Conservation (phyloP, 169 alveolate species). For the Plasmodium vivax region DNA sequence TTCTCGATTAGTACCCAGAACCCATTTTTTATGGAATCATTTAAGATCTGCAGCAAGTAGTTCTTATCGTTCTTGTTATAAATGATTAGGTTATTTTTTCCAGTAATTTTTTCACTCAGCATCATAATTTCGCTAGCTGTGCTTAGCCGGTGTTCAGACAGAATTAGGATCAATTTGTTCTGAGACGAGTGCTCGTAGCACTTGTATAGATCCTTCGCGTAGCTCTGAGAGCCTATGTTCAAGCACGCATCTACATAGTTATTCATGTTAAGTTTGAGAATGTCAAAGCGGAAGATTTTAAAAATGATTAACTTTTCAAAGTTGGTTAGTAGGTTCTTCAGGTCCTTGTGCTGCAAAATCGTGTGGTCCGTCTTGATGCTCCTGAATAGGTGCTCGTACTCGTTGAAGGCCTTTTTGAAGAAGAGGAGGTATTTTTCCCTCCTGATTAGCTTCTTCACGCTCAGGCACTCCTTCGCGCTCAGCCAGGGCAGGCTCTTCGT, state of each 20-base stretch:
- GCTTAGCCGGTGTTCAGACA: constrained; percentile 51
- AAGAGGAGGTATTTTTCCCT: constrained; percentile 42
- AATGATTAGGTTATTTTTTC: constrained; percentile 56
- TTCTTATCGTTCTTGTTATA: constrained; percentile 56
- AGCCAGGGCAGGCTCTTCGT: constrained; percentile 69
- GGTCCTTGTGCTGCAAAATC: constrained; percentile 54
- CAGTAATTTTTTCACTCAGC: constrained; percentile 68
- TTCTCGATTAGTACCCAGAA: constrained; percentile 72
- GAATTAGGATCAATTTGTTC: constrained; percentile 42
- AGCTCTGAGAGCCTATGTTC: constrained; percentile 31
- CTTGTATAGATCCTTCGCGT: constrained; percentile 68
- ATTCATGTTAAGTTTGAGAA: constrained; percentile 58
- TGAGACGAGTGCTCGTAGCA: constrained; percentile 73
- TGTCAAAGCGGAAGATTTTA: constrained; percentile 67
- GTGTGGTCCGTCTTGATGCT: constrained; percentile 70
- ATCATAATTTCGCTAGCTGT: constrained; percentile 69
- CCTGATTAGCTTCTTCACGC: constrained; percentile 52
- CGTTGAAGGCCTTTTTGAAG: constrained; percentile 66
- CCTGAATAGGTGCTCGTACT: constrained; percentile 65
- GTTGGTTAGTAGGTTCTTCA: constrained; percentile 30
- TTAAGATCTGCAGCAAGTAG: constrained; percentile 45
- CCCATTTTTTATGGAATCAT: constrained; percentile 74
- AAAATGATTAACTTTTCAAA: constrained; percentile 67
- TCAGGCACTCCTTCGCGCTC: constrained; percentile 47
- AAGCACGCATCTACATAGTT: constrained; percentile 51